Evolutionary conservation across 73 alveolate species (phyloP), one percentile per base, ranked within the genome.

Genomic region (Uronychia setigera): DNA sequence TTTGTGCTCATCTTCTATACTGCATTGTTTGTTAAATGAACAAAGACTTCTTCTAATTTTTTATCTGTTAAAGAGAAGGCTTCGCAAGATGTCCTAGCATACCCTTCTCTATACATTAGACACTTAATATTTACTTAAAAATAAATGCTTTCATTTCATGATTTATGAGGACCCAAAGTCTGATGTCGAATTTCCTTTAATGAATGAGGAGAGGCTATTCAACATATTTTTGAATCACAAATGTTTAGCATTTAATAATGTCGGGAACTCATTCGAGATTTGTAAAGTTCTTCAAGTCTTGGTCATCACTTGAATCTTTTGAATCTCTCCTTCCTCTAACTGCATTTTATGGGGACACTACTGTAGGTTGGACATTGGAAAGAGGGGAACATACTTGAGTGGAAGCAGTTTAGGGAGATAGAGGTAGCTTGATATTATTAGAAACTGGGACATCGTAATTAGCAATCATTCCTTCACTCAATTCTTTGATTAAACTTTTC

Each of bases 21-120:
- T 29, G 99, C 98, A 91, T 97, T 95, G 86, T 97, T 97, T 46
- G 99, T 97, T 60, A 97, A 87, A 79, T 97, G 99, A 29, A 97
- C 95, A 87, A 85, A 96, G 82, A 79, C 84, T 35, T 92, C 93
- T 80, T 97, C 97, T 29, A 91, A 80, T 25, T 79, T 31, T 31
- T 89, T 80, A 35, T 92, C 86, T 76, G 92, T 89, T 0, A 82
- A 28, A 77, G 59, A 59, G 58, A 91, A 92, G 78, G 93, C 93
- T 31, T 88, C 93, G 82, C 96, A 87, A 29, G 98, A 90, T 27
- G 97, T 88, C 80, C 99, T 89, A 28, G 95, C 84, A 81, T 97
- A 97, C 26, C 99, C 99, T 87, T 97, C 96, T 76, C 92, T 94
- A 82, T 92, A 97, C 83, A 96, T 78, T 88, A 93, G 67, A 11